A percentile compares a stretch with the other conserved stretches of the same genome.
These are phyloP conservation scores for Suhomyces panamericanus DNA, from an alignment of 1,139 yeast species.

Conservation along the genomic window DNA sequence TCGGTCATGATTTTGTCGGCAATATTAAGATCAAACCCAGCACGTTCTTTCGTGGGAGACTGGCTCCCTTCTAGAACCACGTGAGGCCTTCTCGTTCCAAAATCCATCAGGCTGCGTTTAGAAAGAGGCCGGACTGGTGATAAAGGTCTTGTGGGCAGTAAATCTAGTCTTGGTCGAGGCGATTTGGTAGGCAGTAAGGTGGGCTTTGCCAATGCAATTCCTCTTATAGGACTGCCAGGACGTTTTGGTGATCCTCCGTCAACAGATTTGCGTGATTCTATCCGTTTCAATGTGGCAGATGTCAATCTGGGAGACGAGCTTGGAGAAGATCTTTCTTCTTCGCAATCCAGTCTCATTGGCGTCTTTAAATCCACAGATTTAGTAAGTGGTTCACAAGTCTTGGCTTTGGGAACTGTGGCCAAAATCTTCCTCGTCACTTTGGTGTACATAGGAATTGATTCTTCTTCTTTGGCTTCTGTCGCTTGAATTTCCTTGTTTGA, in stretches of 20 bases:
- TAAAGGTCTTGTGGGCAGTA: slow-evolving; percentile 5
- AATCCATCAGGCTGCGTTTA: slow-evolving; percentile 9
- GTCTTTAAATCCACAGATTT: neutral
- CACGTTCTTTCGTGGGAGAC: slow-evolving; percentile 6
- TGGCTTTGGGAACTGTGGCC: slow-evolving; percentile 18
- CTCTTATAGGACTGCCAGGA: slow-evolving; percentile 10
- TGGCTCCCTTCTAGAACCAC: slow-evolving; percentile 2
- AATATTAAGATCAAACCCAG: neutral
- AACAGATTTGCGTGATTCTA: slow-evolving; percentile 24
- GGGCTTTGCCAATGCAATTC: slow-evolving; percentile 1
- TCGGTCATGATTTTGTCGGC: slow-evolving; percentile 1
- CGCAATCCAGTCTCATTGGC: neutral
- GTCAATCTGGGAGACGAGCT: slow-evolving; percentile 24
- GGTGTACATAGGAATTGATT: slow-evolving; percentile 21
- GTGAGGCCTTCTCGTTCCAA: slow-evolving; percentile 6
- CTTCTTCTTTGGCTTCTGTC: slow-evolving; percentile 6
- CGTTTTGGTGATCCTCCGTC: slow-evolving; percentile 3
- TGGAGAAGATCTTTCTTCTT: slow-evolving; percentile 6
- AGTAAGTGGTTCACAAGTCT: neutral
- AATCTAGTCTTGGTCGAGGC: slow-evolving; percentile 2
- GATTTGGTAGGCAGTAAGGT: slow-evolving; percentile 9
- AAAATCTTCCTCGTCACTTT: slow-evolving; percentile 37
- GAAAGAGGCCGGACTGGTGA: slow-evolving; percentile 5
- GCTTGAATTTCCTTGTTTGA: neutral
- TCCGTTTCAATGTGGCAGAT: slow-evolving; percentile 34